Evolutionary conservation across 2,329 filamentous ascomycete species (phyloP).

Genomic region (Calonectria pseudoturangicola): DNA sequence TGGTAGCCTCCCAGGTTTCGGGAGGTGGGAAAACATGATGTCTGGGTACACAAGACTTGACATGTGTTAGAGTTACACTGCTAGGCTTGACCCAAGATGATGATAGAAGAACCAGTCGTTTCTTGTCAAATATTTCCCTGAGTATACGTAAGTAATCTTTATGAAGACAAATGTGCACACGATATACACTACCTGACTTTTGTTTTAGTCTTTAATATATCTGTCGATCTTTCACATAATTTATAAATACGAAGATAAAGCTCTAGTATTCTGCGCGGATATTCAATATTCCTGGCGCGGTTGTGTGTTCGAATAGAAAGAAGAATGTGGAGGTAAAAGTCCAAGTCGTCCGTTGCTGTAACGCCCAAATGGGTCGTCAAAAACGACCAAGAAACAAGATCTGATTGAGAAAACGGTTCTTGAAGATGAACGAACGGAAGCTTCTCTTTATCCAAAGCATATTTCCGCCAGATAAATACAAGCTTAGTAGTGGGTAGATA

Average conservation of each 20-base stretch:
- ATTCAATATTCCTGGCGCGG: conserved; percentile 1
- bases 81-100: background rate
- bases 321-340: background rate
- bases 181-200: conserved; percentile 43
- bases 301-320: background rate
- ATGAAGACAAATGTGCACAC: too few species aligned
- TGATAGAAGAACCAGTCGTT: background rate
- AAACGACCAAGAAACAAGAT: too few species aligned
- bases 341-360: too few species aligned
- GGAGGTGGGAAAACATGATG: background rate
- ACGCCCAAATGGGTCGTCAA: too few species aligned
- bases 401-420: too few species aligned
- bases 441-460: too few species aligned
- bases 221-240: conserved; percentile 44
- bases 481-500: too few species aligned
- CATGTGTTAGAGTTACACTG: background rate
- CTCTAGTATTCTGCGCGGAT: conserved; percentile 49
- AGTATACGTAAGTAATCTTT: conserved; percentile 8
- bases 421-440: too few species aligned
- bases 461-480: too few species aligned
- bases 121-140: background rate
- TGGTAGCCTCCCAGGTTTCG: background rate
- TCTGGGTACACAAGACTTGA: background rate
- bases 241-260: conserved; percentile 51
- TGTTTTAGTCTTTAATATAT: conserved; percentile 18